These are phyloP conservation scores for Hymenoscyphus infarciens DNA, from an alignment of 2,329 filamentous ascomycete species.

Conservation along the genomic window DNA sequence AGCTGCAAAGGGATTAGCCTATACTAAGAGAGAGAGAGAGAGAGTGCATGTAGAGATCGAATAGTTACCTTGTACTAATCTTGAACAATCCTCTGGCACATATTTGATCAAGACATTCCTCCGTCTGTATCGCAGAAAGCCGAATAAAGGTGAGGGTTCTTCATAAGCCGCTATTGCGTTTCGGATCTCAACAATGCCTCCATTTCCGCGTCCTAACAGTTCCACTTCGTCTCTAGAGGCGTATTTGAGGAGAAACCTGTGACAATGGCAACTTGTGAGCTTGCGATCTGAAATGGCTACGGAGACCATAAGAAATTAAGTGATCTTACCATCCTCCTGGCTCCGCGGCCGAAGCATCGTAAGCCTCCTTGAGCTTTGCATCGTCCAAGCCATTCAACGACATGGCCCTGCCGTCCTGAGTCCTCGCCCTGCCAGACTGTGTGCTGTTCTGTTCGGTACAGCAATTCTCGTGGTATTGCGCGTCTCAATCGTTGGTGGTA, in stretches of 20 bases:
- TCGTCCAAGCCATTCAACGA: conserved; percentile 94
- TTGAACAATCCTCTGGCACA: conserved; percentile 83
- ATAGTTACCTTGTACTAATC: conserved; percentile 80
- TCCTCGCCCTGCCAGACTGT: conserved; percentile 1
- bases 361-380: conserved; percentile 75
- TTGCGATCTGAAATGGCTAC: conserved; percentile 18
- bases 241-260: conserved; percentile 94
- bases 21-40: background rate
- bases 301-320: conserved; percentile 6
- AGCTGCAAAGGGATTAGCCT: conserved; percentile 49
- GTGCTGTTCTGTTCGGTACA: background rate
- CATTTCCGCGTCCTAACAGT: conserved; percentile 70
- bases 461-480: conserved; percentile 8
- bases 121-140: conserved; percentile 83
- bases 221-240: conserved; percentile 82
- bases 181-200: conserved; percentile 81
- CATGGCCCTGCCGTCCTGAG: conserved; percentile 52
- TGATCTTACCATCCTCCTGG: conserved; percentile 79
- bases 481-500: conserved; percentile 16
- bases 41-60: conserved; percentile 8
- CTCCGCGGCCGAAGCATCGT: conserved; percentile 75
- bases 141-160: conserved; percentile 85
- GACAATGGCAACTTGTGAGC: conserved; percentile 10
- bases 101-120: conserved; percentile 92
- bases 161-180: conserved; percentile 73